Base-by-base conservation (phyloP, 1,139 yeast genomes). In the Yamadazyma dendronema region DNA sequence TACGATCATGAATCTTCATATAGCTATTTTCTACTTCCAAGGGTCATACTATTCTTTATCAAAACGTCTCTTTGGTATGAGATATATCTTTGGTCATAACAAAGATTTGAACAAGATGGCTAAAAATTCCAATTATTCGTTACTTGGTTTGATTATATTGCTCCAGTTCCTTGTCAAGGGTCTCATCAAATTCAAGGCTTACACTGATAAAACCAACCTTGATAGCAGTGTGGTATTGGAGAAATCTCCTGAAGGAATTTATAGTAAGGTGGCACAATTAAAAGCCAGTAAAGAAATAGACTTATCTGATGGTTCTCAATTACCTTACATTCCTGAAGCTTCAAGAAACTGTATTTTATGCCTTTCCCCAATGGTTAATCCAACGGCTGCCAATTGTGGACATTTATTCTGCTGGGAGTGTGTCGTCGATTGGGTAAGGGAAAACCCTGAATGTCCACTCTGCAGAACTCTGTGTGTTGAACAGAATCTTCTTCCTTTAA, bases 371-470 rank as follows among this genome's bases (percentile, higher is more conserved):
- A 86, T 92, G 95, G 70, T 67, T 2, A 78, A 85, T 44, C 97
- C 98, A 1, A 71, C 95, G 1, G 79, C 89, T 40, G 89, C 95
- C 0, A 77, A 82, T 8, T 92, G 98, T 61, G 98, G 98, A 0
- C 98, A 92, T 57, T 44, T 87, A 13, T 90, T 86, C 57, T 92
- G 98, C 61, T 92, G 97, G 97, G 73, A 71, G 5, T 92, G 98
- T 56, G 80, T 88, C 6, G 74, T 81, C 5, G 95, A 86, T 49
- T 92, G 97, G 97, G 78, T 89, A 38, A 68, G 88, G 44, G 96
- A 89, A 39, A 77, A 79, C 49, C 83, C 90, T 0, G 97, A 89
- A 53, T 92, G 98, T 56, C 97, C 98, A 0, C 66, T 92, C 26
- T 92, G 98, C 53, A 64, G 98, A 43, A 95, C 83, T 47, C 72